These are phyloP conservation scores for Triangularia setosa DNA, from an alignment of 2,329 filamentous ascomycete species.

Conservation along the genomic window DNA sequence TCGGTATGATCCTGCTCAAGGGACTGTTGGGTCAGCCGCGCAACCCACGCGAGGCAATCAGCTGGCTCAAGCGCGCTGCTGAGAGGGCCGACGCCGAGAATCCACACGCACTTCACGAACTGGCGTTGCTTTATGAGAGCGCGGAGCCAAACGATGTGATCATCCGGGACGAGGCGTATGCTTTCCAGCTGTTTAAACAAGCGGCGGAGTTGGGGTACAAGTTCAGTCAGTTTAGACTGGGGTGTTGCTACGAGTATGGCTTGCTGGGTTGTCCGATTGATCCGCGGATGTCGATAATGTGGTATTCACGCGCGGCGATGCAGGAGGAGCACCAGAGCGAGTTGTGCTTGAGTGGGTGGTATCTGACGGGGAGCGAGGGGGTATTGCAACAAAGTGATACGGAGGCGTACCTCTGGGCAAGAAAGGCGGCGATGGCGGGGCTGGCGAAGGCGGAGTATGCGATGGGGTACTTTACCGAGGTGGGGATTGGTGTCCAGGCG, in stretches of 20 bases:
- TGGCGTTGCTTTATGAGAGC: conserved; percentile 64
- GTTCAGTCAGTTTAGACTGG: conserved; percentile 86
- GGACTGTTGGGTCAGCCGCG: conserved; percentile 82
- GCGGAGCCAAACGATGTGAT: conserved; percentile 67
- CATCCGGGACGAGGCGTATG: conserved; percentile 76
- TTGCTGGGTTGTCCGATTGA: conserved; percentile 79
- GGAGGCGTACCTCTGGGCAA: conserved; percentile 94
- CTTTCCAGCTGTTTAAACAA: conserved; percentile 75
- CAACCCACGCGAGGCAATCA: conserved; percentile 80
- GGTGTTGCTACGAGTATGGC: conserved; percentile 86
- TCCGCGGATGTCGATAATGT: conserved; percentile 78
- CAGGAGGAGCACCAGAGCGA: conserved; percentile 95
- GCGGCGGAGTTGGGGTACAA: conserved; percentile 90
- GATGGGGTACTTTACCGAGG: conserved; percentile 96
- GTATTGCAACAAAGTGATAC: conserved; percentile 90
- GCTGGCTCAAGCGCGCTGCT: conserved; percentile 89
- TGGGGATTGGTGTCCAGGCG: conserved; percentile 81
- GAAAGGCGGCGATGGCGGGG: conserved; percentile 85
- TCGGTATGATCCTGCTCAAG: conserved; percentile 93
- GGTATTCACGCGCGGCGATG: conserved; percentile 87
- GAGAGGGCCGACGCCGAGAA: conserved; percentile 86
- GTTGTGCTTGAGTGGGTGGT: conserved; percentile 83
- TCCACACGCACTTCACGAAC: conserved; percentile 89
- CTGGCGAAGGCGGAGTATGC: conserved; percentile 94
- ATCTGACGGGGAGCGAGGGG: conserved; percentile 83